Evolutionary conservation across 2,329 filamentous ascomycete genomes (phyloP), one percentile per base, ranked within the genome.

Genomic region (Xylaria sp.): DNA sequence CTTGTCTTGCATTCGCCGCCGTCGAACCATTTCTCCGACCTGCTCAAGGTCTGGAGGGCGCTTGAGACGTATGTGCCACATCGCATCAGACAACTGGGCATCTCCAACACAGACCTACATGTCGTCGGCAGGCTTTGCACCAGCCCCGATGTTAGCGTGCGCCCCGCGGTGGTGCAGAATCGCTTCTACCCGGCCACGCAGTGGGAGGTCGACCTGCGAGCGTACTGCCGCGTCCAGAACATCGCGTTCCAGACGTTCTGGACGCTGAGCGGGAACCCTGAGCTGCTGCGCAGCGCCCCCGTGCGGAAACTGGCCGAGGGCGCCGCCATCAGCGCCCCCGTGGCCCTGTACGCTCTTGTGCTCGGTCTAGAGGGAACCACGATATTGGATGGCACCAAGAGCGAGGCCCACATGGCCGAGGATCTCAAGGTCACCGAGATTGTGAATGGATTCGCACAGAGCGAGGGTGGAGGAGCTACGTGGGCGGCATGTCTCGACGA

Each of bases 1-100:
- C 71, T 96, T 82, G 70, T 98, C 88, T 82, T 96, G 83, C 82
- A 96, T 88, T 75, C 91, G 83, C 75, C 86, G 30, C 79, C 85
- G 58, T 73, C 79, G 24, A 79, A 77, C 8, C 72, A 61, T 14
- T 67, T 82, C 1, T 74, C 81, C 5, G 82, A 84, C 50, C 88
- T 92, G 0, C 74, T 90, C 32, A 82, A 86, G 64, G 92, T 89
- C 9, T 95, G 92, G 92, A 80, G 81, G 24, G 80, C 87, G 0
- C 83, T 95, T 14, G 87, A 92, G 75, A 81, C 84, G 3, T 93
- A 90, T 74, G 89, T 93, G 0, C 91, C 92, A 0, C 76, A 85
- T 72, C 79, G 75, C 51, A 88, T 94, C 70, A 88, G 88, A 48
- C 84, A 88, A 34, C 82, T 96, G 7, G 93, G 93, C 48, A 90